A percentile compares a stretch with the other conserved stretches of the same genome.
Evolutionary conservation across 371 early-diverging fungal species (phyloP).

Genomic region (Mucor velutinosus): DNA sequence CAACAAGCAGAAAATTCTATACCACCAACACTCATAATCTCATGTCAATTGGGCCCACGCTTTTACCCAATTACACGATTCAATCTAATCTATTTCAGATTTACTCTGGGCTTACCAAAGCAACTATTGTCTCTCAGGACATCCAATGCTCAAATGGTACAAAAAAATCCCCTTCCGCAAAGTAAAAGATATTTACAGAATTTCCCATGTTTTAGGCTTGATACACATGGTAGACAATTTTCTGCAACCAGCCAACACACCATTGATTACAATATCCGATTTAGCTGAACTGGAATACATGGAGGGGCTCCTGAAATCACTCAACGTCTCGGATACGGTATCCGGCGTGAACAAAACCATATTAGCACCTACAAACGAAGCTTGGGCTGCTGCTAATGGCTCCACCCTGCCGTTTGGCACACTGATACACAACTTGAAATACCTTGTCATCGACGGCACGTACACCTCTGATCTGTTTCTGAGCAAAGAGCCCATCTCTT

Average conservation of each 20-base stretch:
- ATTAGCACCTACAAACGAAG: slow-evolving; percentile 20
- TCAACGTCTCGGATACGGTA: slow-evolving; percentile 22
- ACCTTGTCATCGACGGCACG: slow-evolving; percentile 9
- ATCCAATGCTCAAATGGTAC: slow-evolving; percentile 18
- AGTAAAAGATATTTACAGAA: slow-evolving; percentile 6
- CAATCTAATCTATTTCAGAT: not conserved
- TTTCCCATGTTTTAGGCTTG: slow-evolving; percentile 11
- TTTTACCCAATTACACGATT: not conserved
- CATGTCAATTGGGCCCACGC: not conserved
- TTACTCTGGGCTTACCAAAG: slow-evolving; percentile 6
- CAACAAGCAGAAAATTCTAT: not conserved
- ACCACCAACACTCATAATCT: not conserved
- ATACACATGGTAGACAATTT: slow-evolving; percentile 22
- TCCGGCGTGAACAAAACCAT: slow-evolving; percentile 20
- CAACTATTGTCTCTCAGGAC: not conserved
- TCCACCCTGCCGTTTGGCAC: slow-evolving; percentile 18
- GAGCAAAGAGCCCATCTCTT: not conserved
- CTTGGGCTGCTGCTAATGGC: slow-evolving; percentile 11
- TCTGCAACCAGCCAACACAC: slow-evolving; percentile 20
- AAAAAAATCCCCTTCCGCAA: not conserved
- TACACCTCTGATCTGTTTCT: not conserved
- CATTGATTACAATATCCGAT: slow-evolving; percentile 20
- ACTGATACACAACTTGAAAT: slow-evolving; percentile 15
- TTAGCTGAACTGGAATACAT: slow-evolving; percentile 16
- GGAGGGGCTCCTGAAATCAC: slow-evolving; percentile 23